Conservation (phyloP, 805 yeast genomes). For the Starmera caribaea region DNA sequence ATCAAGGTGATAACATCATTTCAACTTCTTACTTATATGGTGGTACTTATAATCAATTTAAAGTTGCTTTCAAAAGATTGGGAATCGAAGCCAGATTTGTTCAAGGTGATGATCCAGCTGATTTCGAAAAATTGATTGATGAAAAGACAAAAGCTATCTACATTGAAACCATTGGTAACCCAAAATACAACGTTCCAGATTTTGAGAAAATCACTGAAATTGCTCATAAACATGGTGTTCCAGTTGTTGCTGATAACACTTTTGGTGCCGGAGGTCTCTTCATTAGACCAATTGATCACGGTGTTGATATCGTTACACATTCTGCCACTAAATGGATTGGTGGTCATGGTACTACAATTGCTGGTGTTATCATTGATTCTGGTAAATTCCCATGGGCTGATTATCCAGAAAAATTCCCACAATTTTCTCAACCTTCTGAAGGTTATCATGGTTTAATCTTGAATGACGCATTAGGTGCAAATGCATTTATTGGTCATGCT, state of each 20-base stretch:
- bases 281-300: conserved; percentile 75
- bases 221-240: conserved; percentile 82
- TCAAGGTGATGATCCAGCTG: conserved; percentile 65
- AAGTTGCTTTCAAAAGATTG: conserved; percentile 80
- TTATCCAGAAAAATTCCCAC: conserved; percentile 83
- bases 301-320: conserved; percentile 87
- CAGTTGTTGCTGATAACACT: conserved; percentile 91
- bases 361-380: conserved; percentile 82
- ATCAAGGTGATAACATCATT: conserved; percentile 81
- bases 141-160: conserved; percentile 83
- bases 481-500: conserved; percentile 70
- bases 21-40: conserved; percentile 87
- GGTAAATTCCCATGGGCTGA: conserved; percentile 91
- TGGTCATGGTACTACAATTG: conserved; percentile 94
- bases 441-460: conserved; percentile 87
- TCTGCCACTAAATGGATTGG: conserved; percentile 98
- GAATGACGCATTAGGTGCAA: conserved; percentile 71
- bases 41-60: conserved; percentile 94
- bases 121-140: conserved; percentile 66
- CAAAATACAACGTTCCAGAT: conserved; percentile 87
- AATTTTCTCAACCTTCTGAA: conserved; percentile 81
- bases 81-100: conserved; percentile 86
- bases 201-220: conserved; percentile 64
- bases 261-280: conserved; percentile 95
- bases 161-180: conserved; percentile 88